Evolutionary conservation across 768 basidiomycete genomes (phyloP).

Genomic region (Tricholomella constricta): DNA sequence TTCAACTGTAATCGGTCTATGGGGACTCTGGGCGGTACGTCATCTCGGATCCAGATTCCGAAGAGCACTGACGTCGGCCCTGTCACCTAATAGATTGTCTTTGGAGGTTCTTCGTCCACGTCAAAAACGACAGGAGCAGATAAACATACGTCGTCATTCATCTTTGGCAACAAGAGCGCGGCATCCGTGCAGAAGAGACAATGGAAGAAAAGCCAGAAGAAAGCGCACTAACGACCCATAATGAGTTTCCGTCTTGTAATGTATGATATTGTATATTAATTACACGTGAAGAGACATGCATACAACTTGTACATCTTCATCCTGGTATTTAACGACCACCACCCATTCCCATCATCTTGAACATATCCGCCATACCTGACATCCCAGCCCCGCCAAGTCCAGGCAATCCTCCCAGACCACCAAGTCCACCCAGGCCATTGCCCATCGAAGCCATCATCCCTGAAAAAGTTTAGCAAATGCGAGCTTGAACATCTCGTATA

Average conservation of each 20-base stretch:
- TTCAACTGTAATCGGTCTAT: slow-evolving; percentile 54
- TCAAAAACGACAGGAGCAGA: slow-evolving; percentile 81
- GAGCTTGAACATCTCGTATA: not conserved
- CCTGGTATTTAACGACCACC: slow-evolving; percentile 34
- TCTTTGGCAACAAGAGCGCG: slow-evolving; percentile 74
- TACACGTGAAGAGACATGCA: not conserved
- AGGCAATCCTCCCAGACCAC: slow-evolving; percentile 61
- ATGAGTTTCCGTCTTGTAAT: not conserved
- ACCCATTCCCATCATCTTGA: slow-evolving; percentile 90
- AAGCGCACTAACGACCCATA: slow-evolving; percentile 7
- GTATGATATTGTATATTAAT: slow-evolving; percentile 11
- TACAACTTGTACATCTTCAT: not conserved
- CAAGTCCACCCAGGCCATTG: slow-evolving; percentile 58
- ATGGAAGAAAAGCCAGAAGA: slow-evolving; percentile 48
- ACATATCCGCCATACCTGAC: slow-evolving; percentile 75
- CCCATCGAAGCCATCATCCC: slow-evolving; percentile 93
- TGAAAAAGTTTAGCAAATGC: slow-evolving; percentile 26
- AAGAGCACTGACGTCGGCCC: not conserved
- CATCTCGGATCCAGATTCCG: slow-evolving; percentile 4
- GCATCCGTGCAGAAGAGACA: slow-evolving; percentile 63
- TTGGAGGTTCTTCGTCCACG: slow-evolving; percentile 53
- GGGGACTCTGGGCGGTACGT: slow-evolving; percentile 75
- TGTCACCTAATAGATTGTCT: slow-evolving; percentile 48
- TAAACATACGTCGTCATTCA: slow-evolving; percentile 77
- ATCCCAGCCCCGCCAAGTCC: slow-evolving; percentile 57